phyloP scores from a whole-genome alignment of 371 early-diverging fungal genomes.

The Mortierella sp. region DNA sequence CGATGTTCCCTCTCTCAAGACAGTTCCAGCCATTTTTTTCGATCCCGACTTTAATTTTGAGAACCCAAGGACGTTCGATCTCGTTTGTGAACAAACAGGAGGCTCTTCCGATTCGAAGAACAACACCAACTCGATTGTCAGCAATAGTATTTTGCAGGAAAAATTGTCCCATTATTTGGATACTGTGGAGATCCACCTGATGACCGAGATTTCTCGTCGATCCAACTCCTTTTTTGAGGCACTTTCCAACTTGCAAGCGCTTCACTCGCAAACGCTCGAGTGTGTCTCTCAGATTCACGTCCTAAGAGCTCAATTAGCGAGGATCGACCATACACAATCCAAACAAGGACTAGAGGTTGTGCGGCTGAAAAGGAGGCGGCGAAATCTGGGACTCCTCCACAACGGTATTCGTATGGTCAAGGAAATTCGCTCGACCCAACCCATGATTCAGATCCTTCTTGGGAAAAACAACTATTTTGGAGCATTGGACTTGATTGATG shows the following conservation, averaged over 20 bases:
- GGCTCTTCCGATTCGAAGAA: conserved; percentile 37
- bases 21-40: conserved; percentile 89
- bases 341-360: conserved; percentile 85
- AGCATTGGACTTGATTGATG: conserved; percentile 87
- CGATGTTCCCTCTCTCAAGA: conserved; percentile 74
- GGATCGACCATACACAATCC: conserved; percentile 73
- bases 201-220: conserved; percentile 89
- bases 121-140: conserved; percentile 63
- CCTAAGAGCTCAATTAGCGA: conserved; percentile 75
- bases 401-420: conserved; percentile 73
- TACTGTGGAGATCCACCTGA: conserved; percentile 90
- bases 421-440: conserved; percentile 79
- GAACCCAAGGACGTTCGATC: conserved; percentile 88
- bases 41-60: conserved; percentile 84
- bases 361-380: conserved; percentile 75
- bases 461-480: conserved; percentile 84
- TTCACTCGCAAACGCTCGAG: conserved; percentile 88
- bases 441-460: conserved; percentile 83
- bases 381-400: conserved; percentile 75
- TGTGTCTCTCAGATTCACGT: conserved; percentile 86
- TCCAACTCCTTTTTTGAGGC: conserved; percentile 95
- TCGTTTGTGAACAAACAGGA: conserved; percentile 69
- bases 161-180: conserved; percentile 91
- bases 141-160: conserved; percentile 84
- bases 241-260: conserved; percentile 86